Conservation (phyloP, 169 alveolate species). For the Eimeria brunetti region DNA sequence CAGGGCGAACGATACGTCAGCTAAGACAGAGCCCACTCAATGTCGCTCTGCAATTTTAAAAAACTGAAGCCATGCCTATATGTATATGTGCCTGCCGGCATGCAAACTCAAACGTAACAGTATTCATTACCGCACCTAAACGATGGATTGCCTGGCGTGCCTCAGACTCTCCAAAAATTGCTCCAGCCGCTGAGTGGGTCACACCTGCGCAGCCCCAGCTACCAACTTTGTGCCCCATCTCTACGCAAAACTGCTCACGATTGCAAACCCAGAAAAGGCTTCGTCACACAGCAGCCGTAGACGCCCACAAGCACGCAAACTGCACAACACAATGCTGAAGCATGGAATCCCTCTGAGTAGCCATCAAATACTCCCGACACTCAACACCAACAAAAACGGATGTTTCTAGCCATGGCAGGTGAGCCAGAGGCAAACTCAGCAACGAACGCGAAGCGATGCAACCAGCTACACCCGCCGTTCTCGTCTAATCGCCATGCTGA, state of each 20-base stretch:
- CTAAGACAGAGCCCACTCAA: background rate
- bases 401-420: too few relatives aligned
- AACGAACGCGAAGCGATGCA: too few relatives aligned
- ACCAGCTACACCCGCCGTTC: too few relatives aligned
- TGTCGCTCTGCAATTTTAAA: background rate
- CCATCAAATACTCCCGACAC: too few relatives aligned
- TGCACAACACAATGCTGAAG: too few relatives aligned
- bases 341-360: too few relatives aligned
- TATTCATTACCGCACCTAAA: background rate
- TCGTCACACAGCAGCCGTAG: background rate
- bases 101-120: background rate
- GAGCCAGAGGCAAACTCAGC: too few relatives aligned
- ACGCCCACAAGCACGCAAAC: background rate
- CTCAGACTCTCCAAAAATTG: too few relatives aligned
- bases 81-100: background rate
- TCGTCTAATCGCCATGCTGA: too few relatives aligned
- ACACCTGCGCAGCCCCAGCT: background rate
- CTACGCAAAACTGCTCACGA: background rate
- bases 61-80: background rate
- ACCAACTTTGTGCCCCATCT: background rate
- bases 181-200: background rate
- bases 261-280: background rate
- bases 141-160: background rate
- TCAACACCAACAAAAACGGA: too few relatives aligned
- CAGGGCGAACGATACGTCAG: background rate